phyloP scores from a whole-genome alignment of 2,329 filamentous ascomycete species.

The Phaeosphaeria sp. region DNA sequence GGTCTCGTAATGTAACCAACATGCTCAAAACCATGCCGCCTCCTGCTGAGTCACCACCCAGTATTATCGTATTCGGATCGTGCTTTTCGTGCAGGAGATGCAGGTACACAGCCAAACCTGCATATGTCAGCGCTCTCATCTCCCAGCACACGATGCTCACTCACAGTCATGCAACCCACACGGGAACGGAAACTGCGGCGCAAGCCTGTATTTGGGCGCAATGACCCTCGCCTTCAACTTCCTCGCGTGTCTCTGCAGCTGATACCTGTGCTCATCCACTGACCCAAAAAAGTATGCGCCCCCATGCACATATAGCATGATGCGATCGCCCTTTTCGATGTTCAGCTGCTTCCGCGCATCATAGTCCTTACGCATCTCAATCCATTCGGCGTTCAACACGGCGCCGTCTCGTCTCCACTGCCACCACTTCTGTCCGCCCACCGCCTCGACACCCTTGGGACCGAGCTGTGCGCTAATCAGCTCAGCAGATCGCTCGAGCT shows the following conservation, averaged over 20 bases:
- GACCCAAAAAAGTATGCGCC: constrained; percentile 96
- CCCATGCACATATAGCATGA: constrained; percentile 94
- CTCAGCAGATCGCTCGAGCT: constrained; percentile 69
- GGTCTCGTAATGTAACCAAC: constrained; percentile 81
- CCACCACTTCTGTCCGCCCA: constrained; percentile 83
- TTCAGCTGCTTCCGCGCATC: constrained; percentile 70
- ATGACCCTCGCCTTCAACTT: constrained; percentile 91
- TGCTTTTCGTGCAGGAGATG: constrained; percentile 75
- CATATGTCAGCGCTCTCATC: constrained; percentile 8
- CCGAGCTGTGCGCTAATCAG: constrained; percentile 78
- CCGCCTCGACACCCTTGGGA: constrained; percentile 71
- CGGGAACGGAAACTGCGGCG: constrained; percentile 94
- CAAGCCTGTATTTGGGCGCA: constrained; percentile 82
- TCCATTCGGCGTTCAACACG: constrained; percentile 86
- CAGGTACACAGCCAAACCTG: constrained; percentile 77
- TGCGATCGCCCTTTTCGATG: constrained; percentile 67
- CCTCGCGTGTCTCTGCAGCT: constrained; percentile 93
- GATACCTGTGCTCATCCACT: constrained; percentile 96
- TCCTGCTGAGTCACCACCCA: constrained; percentile 93
- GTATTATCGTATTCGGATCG: constrained; percentile 79
- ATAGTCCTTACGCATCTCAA: constrained; percentile 90
- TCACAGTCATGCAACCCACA: constrained; percentile 86
- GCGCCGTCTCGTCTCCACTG: constrained; percentile 71
- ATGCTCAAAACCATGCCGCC: constrained; percentile 86
- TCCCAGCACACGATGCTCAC: background rate